Base-by-base conservation (phyloP, 2,329 filamentous ascomycete genomes). In the Scytalidium lignicola region DNA sequence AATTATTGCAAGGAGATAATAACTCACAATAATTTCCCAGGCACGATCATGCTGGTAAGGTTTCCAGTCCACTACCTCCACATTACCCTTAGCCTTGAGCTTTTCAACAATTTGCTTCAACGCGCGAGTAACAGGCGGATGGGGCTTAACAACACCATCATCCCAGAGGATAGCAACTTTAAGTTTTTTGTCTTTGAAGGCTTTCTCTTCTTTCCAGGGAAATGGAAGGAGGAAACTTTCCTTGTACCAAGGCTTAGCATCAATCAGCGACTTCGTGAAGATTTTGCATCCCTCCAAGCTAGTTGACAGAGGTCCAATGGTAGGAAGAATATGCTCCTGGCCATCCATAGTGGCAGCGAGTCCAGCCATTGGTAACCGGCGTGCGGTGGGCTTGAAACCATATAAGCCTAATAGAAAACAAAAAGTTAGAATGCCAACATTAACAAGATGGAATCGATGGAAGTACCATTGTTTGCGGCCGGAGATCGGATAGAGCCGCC, bases 141-240 rank as follows among this genome's bases (percentile, higher is more conserved):
- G 80, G 1, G 79, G 79, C 54, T 70, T 74, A 0, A 84, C 78
- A 10, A 84, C 70, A 0, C 74, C 78, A 51, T 85, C 81, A 62
- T 79, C 72, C 70, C 76, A 75, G 42, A 83, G 65, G 1, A 83
- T 71, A 0, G 74, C 84, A n/a, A 88, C 70, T 56, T 77, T 82
- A 5, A 85, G 64, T 52, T 76, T 80, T 50, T 65, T 65, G 15
- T 50, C 39, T 63, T 63, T 3, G 64, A 70, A 29, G 41, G 55
- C 61, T 61, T 70, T 49, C 28, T 57, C 57, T 17, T 64, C 62
- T 42, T 61, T 65, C 78, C 79, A 82, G 0, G 76, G 74, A 2
- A 80, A 71, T 0, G 75, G 75, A 0, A 80, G 57, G 32, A 75
- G 70, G 26, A 72, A 72, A 1, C 77, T 75, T 46, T 82, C 79